These are phyloP conservation scores for Hymenoscyphus fructigenus DNA, from an alignment of 2,329 filamentous ascomycete species.

Conservation along the genomic window DNA sequence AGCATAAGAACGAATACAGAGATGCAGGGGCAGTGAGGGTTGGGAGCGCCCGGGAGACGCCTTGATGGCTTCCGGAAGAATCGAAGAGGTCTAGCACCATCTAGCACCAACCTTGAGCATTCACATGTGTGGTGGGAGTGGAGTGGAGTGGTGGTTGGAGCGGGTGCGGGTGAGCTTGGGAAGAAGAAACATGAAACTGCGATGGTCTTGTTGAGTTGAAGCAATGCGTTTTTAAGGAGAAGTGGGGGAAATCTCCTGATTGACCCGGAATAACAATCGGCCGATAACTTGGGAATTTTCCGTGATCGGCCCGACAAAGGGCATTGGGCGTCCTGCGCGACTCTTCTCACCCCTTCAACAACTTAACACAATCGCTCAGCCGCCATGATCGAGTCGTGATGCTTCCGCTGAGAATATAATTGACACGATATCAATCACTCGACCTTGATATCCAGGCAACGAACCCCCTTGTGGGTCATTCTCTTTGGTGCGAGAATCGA, in stretches of 20 bases:
- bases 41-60: background rate
- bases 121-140: background rate
- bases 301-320: too few relatives aligned
- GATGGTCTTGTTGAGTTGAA: background rate
- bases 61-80: background rate
- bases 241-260: too few relatives aligned
- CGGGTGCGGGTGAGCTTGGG: background rate
- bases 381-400: background rate
- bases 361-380: too few relatives aligned
- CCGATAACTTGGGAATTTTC: too few relatives aligned
- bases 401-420: background rate
- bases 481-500: too few relatives aligned
- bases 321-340: too few relatives aligned
- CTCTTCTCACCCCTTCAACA: background rate
- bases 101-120: background rate
- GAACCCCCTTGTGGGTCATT: too few relatives aligned
- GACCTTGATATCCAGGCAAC: background rate
- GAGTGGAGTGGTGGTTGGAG: background rate
- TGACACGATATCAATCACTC: background rate
- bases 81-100: background rate
- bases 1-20: background rate
- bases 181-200: conserved; percentile 1
- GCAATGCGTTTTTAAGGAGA: too few relatives aligned
- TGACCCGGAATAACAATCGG: too few relatives aligned
- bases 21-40: background rate